Percentiles rank a stretch among this genome's conserved stretches.
These are phyloP conservation scores for Tolypocladium album DNA, from an alignment of 2,329 filamentous ascomycete species.

Conservation along the genomic window DNA sequence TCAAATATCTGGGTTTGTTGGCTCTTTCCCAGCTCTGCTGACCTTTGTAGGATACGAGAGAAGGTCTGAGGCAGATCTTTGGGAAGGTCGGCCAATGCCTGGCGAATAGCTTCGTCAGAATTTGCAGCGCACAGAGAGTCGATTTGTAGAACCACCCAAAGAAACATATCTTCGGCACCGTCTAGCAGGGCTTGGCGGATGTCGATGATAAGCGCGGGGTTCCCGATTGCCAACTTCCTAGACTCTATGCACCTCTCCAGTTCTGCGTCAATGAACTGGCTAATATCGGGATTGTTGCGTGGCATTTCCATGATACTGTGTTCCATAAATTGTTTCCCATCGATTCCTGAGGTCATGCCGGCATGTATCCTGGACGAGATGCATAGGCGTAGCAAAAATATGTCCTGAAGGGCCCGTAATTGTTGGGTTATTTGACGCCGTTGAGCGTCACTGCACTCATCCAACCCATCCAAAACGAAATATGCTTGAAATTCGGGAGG, in stretches of 20 bases:
- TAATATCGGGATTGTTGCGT: neutral
- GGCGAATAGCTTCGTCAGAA: slow-evolving; percentile 24
- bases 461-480: neutral
- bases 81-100: slow-evolving; percentile 18
- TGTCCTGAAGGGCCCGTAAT: neutral
- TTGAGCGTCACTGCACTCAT: neutral
- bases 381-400: neutral
- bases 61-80: slow-evolving; percentile 18
- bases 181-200: slow-evolving; percentile 8
- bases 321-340: too few species aligned
- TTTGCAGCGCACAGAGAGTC: slow-evolving; percentile 19
- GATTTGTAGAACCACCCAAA: slow-evolving; percentile 25
- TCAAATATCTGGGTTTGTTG: slow-evolving; percentile 17
- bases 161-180: slow-evolving; percentile 26
- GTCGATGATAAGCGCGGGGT: neutral
- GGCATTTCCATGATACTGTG: neutral
- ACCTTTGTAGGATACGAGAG: slow-evolving; percentile 16
- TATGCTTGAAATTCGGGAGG: neutral
- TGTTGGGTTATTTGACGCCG: neutral
- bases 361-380: neutral
- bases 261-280: neutral
- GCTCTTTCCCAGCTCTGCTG: neutral
- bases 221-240: neutral
- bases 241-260: neutral
- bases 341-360: too few species aligned